Base-by-base conservation (phyloP, 23 red algal species). In the Gracilariopsis chorda region DNA sequence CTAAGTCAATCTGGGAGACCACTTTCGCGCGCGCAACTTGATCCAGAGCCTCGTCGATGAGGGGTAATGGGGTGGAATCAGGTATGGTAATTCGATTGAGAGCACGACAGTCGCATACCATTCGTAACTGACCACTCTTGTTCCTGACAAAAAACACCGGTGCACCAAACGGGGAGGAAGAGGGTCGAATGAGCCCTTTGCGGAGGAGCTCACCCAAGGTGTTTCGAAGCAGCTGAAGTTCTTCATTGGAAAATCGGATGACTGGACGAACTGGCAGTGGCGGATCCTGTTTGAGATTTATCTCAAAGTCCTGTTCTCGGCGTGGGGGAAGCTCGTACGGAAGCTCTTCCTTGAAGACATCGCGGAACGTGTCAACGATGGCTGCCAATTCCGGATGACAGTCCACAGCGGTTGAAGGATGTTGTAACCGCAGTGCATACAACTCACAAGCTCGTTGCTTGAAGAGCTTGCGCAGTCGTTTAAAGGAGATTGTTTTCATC, bases 111-210 rank as follows among this genome's bases (percentile, higher is more conserved):
- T 78, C 73, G 24, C 45, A 24, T 21, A 23, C 34, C 17, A 52
- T 19, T 2, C 21, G 4, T 23, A 16, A 12, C 12, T 13, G 13
- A 30, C 21, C 27, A 59, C 58, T 32, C 14, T 81, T 81, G 12
- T 85, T 85, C 10, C 57, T 24, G 16, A 60, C 59, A 25, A 68
- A 85, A 3, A 85, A 42, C 39, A 70, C 42, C 3, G 45, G 44
- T 10, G 43, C 62, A 44, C 81, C 36, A 55, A 0, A 69, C 0
- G 59, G 60, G 62, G 57, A 68, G 39, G 35, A 48, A 65, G 57
- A 47, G 19, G 81, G 81, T 8, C 81, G 30, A 1, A 85, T 85
- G 23, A 85, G 69, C 23, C 59, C 81, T 0, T 49, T 58, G 17
- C 69, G 40, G 11, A 70, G 29, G n/a, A 68, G 13, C 0, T 68